A percentile compares a stretch with the other conserved stretches of the same genome.
phyloP scores from a whole-genome alignment of 176 grass and related monocot species.

The Oryza glumipatula region DNA sequence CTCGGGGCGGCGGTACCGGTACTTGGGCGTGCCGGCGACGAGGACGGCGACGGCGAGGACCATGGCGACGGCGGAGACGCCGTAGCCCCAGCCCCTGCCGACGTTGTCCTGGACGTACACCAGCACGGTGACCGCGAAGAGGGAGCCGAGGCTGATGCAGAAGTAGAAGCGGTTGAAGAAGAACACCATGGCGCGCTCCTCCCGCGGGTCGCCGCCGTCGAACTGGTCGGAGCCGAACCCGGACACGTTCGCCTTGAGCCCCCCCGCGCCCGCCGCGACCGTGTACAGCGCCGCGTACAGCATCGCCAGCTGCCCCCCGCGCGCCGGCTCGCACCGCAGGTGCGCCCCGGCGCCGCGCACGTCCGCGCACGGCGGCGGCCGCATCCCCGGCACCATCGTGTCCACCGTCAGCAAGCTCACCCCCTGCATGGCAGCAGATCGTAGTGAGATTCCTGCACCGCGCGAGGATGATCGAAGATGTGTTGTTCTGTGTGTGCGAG shows the following conservation, averaged over 20 bases:
- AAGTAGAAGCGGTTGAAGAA: constrained; percentile 94
- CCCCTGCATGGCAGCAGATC: constrained; percentile 36
- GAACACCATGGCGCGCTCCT: constrained; percentile 69
- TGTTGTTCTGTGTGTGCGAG: no score
- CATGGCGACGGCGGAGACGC: constrained; percentile 56
- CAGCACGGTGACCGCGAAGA: constrained; percentile 74
- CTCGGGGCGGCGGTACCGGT: constrained; percentile 51
- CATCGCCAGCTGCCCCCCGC: constrained; percentile 57
- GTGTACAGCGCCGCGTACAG: constrained; percentile 77
- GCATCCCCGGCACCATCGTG: constrained; percentile 53
- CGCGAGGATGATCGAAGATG: no score
- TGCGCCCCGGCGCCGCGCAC: neutral
- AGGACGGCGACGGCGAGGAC: constrained; percentile 53
- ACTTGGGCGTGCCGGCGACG: constrained; percentile 53
- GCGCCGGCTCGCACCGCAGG: constrained; percentile 44
- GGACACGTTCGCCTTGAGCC: constrained; percentile 65
- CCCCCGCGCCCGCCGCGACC: constrained; percentile 55
- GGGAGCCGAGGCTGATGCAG: constrained; percentile 66
- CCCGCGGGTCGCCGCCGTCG: constrained; percentile 57
- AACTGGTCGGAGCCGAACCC: constrained; percentile 86
- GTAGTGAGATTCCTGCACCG: neutral
- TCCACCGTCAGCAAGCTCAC: constrained; percentile 56
- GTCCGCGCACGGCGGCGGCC: constrained; percentile 54
- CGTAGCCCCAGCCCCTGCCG: constrained; percentile 51
- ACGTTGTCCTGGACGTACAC: constrained; percentile 77